Evolutionary conservation across 2,329 filamentous ascomycete genomes (phyloP).

Genomic region (Colletotrichum echinochloae): DNA sequence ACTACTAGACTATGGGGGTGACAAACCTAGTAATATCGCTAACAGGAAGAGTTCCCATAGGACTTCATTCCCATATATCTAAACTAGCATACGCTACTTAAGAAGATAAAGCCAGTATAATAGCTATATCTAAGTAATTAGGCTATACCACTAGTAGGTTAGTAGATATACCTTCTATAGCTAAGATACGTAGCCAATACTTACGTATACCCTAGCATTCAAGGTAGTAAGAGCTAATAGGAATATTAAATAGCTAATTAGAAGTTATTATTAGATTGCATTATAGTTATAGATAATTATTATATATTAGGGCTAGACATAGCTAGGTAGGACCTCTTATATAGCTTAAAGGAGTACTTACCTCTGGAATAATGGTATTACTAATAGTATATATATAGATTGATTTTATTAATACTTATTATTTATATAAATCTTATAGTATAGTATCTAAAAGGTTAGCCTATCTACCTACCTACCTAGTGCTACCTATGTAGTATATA

Average conservation of each 20-base stretch:
- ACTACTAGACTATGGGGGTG: no score
- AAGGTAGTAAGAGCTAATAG: slow-evolving; percentile 3
- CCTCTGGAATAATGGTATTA: neutral
- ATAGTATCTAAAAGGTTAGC: no score
- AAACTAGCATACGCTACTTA: slow-evolving; percentile 1
- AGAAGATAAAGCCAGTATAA: slow-evolving; percentile 5
- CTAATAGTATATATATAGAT: neutral
- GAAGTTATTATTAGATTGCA: slow-evolving; percentile 25
- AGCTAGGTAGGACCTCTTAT: slow-evolving; percentile 11
- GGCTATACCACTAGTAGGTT: slow-evolving; percentile 3
- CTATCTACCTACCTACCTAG: neutral
- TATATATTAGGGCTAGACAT: slow-evolving; percentile 10
- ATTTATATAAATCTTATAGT: neutral
- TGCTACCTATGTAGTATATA: neutral
- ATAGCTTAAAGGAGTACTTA: slow-evolving; percentile 20
- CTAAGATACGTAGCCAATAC: neutral
- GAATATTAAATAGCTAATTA: slow-evolving; percentile 16
- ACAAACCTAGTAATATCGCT: neutral
- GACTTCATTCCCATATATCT: neutral
- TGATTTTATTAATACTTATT: neutral
- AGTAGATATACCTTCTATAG: neutral
- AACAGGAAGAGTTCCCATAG: neutral
- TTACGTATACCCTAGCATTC: slow-evolving; percentile 5
- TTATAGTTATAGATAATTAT: slow-evolving; percentile 22
- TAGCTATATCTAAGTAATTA: neutral